Evolutionary conservation across 2,329 filamentous ascomycete genomes (phyloP).

Genomic region (Lasiodiplodia citricola): DNA sequence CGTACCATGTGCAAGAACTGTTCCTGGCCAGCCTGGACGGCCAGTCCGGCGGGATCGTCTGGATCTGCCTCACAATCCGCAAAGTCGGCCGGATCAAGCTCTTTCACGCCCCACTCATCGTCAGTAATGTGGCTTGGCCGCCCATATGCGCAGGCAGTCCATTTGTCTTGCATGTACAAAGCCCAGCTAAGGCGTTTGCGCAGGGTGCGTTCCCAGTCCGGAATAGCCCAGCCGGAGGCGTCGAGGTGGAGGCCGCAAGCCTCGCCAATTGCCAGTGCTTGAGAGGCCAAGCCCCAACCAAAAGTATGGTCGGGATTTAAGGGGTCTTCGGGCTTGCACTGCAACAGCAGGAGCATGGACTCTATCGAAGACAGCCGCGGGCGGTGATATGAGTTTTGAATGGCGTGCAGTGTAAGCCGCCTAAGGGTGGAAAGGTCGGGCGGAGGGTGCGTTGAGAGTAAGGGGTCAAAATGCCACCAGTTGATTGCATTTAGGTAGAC

Average conservation of each 20-base stretch:
- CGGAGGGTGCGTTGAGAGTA: slow-evolving; percentile 50
- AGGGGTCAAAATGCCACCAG: slow-evolving; percentile 64
- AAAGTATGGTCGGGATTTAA: slow-evolving; percentile 24
- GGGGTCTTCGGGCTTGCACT: slow-evolving; percentile 33
- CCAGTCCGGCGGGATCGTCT: slow-evolving; percentile 3
- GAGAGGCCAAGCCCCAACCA: slow-evolving; percentile 40
- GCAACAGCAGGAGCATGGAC: slow-evolving; percentile 41
- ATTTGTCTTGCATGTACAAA: slow-evolving; percentile 69
- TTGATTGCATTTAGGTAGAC: slow-evolving; percentile 68
- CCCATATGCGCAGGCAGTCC: slow-evolving; percentile 63
- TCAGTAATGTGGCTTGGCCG: slow-evolving; percentile 61
- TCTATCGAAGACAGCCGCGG: slow-evolving; percentile 39
- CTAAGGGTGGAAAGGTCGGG: slow-evolving; percentile 46
- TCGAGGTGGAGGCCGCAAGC: slow-evolving; percentile 57
- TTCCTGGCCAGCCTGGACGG: slow-evolving; percentile 5
- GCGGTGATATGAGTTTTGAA: slow-evolving; percentile 51
- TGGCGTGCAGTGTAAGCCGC: slow-evolving; percentile 43
- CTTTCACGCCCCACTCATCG: slow-evolving; percentile 49
- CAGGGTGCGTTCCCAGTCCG: slow-evolving; percentile 66
- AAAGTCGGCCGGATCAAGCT: slow-evolving; percentile 10
- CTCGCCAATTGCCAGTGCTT: slow-evolving; percentile 46
- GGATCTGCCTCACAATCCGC: slow-evolving; percentile 14
- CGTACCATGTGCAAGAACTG: slow-evolving; percentile 22
- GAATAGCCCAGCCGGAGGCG: slow-evolving; percentile 66
- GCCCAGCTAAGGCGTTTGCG: slow-evolving; percentile 68